Evolutionary conservation across 371 early-diverging fungal genomes (phyloP).

Genomic region (Mortierella sp.): DNA sequence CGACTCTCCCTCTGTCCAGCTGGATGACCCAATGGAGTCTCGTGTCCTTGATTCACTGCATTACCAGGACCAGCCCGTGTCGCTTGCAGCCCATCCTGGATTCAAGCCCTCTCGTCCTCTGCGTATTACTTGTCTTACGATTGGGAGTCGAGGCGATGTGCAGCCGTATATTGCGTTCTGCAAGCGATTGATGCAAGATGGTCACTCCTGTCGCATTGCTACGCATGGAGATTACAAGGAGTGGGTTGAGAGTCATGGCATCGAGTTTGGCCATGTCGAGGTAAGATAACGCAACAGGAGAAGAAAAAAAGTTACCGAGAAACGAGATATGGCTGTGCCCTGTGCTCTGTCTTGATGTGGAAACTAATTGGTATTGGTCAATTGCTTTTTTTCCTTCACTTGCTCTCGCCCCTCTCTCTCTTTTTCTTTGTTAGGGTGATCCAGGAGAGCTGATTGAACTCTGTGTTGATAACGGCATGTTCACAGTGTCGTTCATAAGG

Average conservation of each 20-base stretch:
- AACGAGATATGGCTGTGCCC: neutral
- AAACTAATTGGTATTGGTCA: neutral
- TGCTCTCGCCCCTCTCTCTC: too few relatives aligned
- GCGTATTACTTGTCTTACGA: constrained; percentile 84
- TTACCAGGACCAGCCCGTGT: constrained; percentile 33
- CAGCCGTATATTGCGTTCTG: constrained; percentile 89
- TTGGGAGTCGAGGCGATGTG: constrained; percentile 90
- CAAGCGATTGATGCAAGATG: constrained; percentile 79
- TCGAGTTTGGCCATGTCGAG: constrained; percentile 81
- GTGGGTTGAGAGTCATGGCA: constrained; percentile 83
- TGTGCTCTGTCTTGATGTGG: neutral
- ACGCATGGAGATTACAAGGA: constrained; percentile 82
- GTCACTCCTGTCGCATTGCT: constrained; percentile 82
- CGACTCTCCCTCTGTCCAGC: constrained; percentile 33
- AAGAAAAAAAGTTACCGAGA: constrained; percentile 63
- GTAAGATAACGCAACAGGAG: constrained; percentile 74
- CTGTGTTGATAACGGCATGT: constrained; percentile 86
- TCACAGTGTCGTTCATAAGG: constrained; percentile 78
- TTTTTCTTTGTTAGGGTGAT: constrained; percentile 57
- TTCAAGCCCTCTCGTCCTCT: constrained; percentile 64
- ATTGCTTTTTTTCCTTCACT: neutral
- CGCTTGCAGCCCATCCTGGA: constrained; percentile 35
- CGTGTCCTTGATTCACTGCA: constrained; percentile 37
- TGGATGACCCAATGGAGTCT: constrained; percentile 38
- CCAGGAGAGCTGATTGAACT: constrained; percentile 61